phyloP scores from a whole-genome alignment of 1,284 basidiomycete species.

The Athelia psychrophila region DNA sequence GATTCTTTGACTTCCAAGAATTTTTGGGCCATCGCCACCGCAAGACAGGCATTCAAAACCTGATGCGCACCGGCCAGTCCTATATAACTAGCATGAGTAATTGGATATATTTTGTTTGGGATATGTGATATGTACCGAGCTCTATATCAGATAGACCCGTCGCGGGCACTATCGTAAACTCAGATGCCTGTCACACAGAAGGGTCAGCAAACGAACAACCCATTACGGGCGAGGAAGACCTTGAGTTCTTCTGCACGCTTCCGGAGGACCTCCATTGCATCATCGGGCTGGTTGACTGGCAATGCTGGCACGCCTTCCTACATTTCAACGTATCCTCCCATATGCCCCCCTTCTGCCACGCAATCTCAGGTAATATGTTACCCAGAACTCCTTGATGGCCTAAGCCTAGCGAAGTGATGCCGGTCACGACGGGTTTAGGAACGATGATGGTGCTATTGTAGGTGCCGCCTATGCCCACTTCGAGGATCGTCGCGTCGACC shows the following conservation, averaged over 20 bases:
- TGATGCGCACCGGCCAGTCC: constrained; percentile 92
- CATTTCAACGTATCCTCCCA: constrained; percentile 26
- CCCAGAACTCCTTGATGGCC: constrained; percentile 96
- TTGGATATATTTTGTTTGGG: no score
- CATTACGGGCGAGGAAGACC: constrained; percentile 28
- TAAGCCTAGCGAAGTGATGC: constrained; percentile 88
- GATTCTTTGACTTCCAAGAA: constrained; percentile 57
- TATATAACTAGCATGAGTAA: constrained; percentile 21
- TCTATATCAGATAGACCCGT: constrained; percentile 49
- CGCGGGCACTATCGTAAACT: constrained; percentile 42
- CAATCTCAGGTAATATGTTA: constrained; percentile 88
- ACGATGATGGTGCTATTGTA: constrained; percentile 98
- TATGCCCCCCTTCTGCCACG: constrained; percentile 95
- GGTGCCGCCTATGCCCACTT: constrained; percentile 95
- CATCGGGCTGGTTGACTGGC: constrained; percentile 74
- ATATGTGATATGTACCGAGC: constrained; percentile 51
- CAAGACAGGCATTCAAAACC: constrained; percentile 86
- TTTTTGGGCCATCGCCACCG: constrained; percentile 69
- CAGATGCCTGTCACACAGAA: no score
- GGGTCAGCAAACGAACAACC: no score
- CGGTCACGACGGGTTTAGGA: constrained; percentile 85
- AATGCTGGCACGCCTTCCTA: constrained; percentile 84
- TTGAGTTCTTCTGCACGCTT: constrained; percentile 66
- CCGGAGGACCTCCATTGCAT: constrained; percentile 67
- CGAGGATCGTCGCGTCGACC: constrained; percentile 89